Evolutionary conservation across 2,329 filamentous ascomycete genomes (phyloP), one percentile per base, ranked within the genome.

Genomic region (Fusarium sp.): DNA sequence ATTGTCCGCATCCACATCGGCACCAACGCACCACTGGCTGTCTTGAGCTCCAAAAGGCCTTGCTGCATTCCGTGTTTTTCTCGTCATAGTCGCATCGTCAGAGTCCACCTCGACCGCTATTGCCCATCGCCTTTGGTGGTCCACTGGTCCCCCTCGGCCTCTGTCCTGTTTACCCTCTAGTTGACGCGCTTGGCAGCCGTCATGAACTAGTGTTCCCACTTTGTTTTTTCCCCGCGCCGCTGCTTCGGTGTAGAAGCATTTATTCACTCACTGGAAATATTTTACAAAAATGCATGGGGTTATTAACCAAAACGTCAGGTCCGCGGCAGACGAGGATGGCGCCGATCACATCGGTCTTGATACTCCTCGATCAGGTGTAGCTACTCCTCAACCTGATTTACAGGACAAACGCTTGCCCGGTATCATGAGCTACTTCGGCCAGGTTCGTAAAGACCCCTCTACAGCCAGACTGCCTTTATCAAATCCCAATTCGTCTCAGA

Each of bases 351-450:
- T 92, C 76, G 91, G 92, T 75, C 91, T 90, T 76, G 90, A 92
- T 71, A 93, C 91, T 50, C 95, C 93, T 72, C 91, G 93, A 73
- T 96, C 93, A 70, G 93, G 93, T 73, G 87, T 96, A 77, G 91
- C 92, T 68, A 99, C 95, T 64, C 95, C 95, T 69, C 91, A 93
- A 74, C 95, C 95, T 69, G 94, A 98, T 79, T 89, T 91, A 65
- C 89, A 91, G 74, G 95, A 99, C 82, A 97, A 97, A 81, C 91
- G 95, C 80, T 84, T 96, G 75, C 95, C 95, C 70, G 92, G 93
- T 76, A 96, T 98, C 82, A 90, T 95, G 85, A 96, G 90, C 84
- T 97, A 95, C 85, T 97, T 98, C 86, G 91, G 90, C 83, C 95
- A 99, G 94, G 95, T 99, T 96, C 89, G 95, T 97, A 86, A 86